Evolutionary conservation across 1,284 basidiomycete genomes (phyloP).

Genomic region (Ganoderma boninense): DNA sequence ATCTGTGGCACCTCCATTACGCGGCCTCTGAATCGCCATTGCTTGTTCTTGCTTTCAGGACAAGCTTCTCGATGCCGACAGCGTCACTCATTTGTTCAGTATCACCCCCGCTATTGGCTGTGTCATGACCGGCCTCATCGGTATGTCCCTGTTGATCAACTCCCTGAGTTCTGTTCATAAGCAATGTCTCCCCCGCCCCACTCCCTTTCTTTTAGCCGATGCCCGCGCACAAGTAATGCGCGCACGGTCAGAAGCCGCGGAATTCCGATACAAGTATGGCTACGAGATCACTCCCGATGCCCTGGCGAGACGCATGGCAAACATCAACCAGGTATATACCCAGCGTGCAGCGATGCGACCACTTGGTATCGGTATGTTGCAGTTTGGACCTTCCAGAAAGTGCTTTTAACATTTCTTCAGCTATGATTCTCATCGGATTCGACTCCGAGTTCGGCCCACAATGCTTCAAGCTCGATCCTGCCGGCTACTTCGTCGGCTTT

Average conservation of each 20-base stretch:
- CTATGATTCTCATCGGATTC: slow-evolving; percentile 96
- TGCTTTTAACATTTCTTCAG: slow-evolving; percentile 61
- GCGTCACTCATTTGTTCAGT: slow-evolving; percentile 96
- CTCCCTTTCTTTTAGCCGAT: slow-evolving; percentile 71
- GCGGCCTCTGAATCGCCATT: background rate
- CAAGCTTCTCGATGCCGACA: slow-evolving; percentile 95
- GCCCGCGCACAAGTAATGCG: slow-evolving; percentile 91
- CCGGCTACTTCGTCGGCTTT: slow-evolving; percentile 98
- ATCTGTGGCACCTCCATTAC: slow-evolving; percentile 3
- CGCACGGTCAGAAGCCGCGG: slow-evolving; percentile 91
- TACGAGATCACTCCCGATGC: slow-evolving; percentile 98
- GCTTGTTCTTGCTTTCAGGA: slow-evolving; percentile 63
- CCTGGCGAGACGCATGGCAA: slow-evolving; percentile 93
- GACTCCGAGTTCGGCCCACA: slow-evolving; percentile 94
- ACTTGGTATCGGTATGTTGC: slow-evolving; percentile 87
- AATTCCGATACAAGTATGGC: slow-evolving; percentile 97
- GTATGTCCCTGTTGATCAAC: slow-evolving; percentile 53
- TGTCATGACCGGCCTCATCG: slow-evolving; percentile 96
- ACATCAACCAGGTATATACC: slow-evolving; percentile 99
- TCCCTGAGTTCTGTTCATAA: background rate
- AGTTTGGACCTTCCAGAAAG: background rate
- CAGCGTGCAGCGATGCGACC: slow-evolving; percentile 98
- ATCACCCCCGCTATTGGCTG: slow-evolving; percentile 98
- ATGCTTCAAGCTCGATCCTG: slow-evolving; percentile 98
- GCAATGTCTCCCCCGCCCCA: background rate